Evolutionary conservation across 306 rosid species (phyloP), one percentile per base, ranked within the genome.

Genomic region (Ceratonia siliqua): DNA sequence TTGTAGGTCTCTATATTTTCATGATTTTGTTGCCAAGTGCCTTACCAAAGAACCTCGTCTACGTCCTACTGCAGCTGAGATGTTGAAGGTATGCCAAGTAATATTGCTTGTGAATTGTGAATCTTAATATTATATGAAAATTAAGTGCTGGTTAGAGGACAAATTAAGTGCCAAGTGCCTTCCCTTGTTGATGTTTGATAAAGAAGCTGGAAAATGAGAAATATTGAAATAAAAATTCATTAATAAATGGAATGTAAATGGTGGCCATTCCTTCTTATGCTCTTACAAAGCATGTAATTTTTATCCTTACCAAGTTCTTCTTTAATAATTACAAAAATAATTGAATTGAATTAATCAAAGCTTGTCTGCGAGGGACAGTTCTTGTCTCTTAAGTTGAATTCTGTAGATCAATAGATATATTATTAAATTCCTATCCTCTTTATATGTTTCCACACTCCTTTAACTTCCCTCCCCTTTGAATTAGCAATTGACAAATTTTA

Each of bases 1-100:
- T 78, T 83, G 62, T 82, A 92, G 99, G 97, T 94, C 99, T 74
- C 85, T 94, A 20, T 78, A 90, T 85, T 92, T 94, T 85, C 99
- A 94, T 73, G 99, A 94, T 84, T 94, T 94, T 86, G 91, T 94
- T 73, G 99, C 99, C 0, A 94, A 94, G 83, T 88, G 96, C 86
- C 89, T 94, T 62, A 94, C 97, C 32, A 94, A 94, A 81, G 99
- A 94, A 58, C 95, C 99, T 53, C 97, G 99, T 20, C 78, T 83
- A 76, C 99, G 99, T 25, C 99, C 99, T 55, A 78, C 92, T 33
- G 96, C 99, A 75, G 73, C 91, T 75, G 99, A 94, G 89, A 88
- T 94, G 99, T 80, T 94, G 88, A 94, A 94, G 97, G 99, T 89
- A 84, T 62, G 85, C 72, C 72, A 17, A 59, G 33, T 49, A 64